A percentile compares a stretch with the other conserved stretches of the same genome.
These are phyloP conservation scores for Leccinum longicurvipes DNA, from an alignment of 768 basidiomycete genomes.

Conservation along the genomic window DNA sequence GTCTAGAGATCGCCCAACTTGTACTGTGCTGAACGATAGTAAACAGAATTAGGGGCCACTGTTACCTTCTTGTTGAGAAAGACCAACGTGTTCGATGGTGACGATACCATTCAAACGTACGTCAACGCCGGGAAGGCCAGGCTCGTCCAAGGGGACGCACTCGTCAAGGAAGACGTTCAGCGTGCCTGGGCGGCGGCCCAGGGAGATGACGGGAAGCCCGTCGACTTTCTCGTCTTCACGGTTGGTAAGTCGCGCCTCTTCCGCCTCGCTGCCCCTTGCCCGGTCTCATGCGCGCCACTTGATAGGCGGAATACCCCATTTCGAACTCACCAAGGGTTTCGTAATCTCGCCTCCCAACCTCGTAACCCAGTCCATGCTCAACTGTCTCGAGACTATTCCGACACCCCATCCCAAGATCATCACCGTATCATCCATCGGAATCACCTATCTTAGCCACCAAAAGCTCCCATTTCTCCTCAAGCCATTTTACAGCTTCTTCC, in stretches of 20 bases:
- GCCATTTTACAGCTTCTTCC: constrained; percentile 45
- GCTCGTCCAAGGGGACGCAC: constrained; percentile 60
- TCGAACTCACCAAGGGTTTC: constrained; percentile 47
- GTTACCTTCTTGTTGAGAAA: constrained; percentile 64
- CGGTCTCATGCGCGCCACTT: not conserved
- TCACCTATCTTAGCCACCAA: constrained; percentile 43
- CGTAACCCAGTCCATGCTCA: constrained; percentile 54
- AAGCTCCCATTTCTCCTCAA: constrained; percentile 47
- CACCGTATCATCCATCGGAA: constrained; percentile 49
- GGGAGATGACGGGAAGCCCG: constrained; percentile 27
- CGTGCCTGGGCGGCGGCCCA: constrained; percentile 46
- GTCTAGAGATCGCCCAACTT: constrained; percentile 1
- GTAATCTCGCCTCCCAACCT: constrained; percentile 52
- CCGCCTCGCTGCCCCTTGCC: not conserved
- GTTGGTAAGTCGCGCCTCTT: constrained; percentile 43
- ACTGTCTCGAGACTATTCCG: constrained; percentile 54
- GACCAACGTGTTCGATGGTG: constrained; percentile 48
- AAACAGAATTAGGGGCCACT: constrained; percentile 50
- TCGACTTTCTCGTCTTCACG: constrained; percentile 59
- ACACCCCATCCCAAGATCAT: constrained; percentile 47
- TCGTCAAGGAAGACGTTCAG: constrained; percentile 48
- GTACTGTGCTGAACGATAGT: not conserved
- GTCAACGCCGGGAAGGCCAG: constrained; percentile 49
- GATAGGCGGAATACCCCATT: constrained; percentile 34
- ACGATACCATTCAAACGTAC: constrained; percentile 50